Base-by-base conservation (phyloP, 1,284 basidiomycete genomes). In the Cryptococcus sp. region DNA sequence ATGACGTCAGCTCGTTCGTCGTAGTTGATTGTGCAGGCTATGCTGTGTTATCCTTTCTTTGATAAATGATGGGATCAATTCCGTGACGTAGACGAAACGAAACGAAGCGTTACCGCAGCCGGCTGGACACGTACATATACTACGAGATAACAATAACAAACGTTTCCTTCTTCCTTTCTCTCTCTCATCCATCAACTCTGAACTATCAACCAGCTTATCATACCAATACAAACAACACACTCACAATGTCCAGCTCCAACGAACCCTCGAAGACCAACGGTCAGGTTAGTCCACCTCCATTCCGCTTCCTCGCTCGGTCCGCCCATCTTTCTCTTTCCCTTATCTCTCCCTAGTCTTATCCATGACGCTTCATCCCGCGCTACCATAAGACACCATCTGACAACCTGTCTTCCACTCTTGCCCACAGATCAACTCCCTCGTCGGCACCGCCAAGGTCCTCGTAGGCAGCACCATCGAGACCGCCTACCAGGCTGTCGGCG, bases 251-350 rank as follows among this genome's bases (percentile, higher is more conserved):
- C 40, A 54, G 65, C 62, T 46, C 41, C 57, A 66, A 61, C 67
- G 76, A 78, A 50, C 78, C 79, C 55, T 85, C 83, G 81, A 88
- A 89, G 80, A 69, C 80, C 65, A 80, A 83, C 69, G 88, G 87
- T 63, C 84, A 88, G 75, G 74, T 74, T 38, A 58, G 70, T 67
- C 7, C 25, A 7, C 19, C 49, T 23, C 25, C 47, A 13, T 20
- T 45, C 8, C 31, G 31, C 10, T 8, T 35, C 31, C 8, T 35
- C 31, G 31, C 31, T 35, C 31, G 13, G 13, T 2, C 31, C 31
- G 31, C 27, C 46, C 15, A 19, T 7, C 16, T 42, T 84, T 86
- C 76, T 85, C 84, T 25, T 31, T 47, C 39, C 35, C n/a, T 38
- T 80, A 72, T 67, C 84, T 86, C 76, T 85, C 84, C 3, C 59